Base-by-base conservation (phyloP, 1,284 basidiomycete species). In the Sanghuangporus baumii region DNA sequence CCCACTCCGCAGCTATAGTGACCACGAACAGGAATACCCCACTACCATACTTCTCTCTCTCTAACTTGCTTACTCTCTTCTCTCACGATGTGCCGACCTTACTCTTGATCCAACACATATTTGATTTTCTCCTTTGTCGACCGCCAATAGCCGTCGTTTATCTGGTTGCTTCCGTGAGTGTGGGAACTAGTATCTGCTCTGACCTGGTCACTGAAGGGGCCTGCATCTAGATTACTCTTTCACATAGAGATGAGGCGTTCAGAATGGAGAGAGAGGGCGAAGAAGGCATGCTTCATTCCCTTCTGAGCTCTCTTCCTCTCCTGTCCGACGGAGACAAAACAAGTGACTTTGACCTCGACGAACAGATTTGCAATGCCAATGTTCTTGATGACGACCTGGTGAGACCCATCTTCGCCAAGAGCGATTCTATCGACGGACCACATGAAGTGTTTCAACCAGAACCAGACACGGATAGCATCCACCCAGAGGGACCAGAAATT, bases 1-100 rank as follows among this genome's bases (percentile, higher is more conserved):
- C 6, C 9, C 4, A n/a, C 50, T 48, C 1, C 11, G 43, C 6
- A 52, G 60, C 23, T 38, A 34, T 56, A 63, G 55, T 67, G 34
- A 65, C 47, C 23, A 37, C 60, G 59, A 57, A 41, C 63, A 83
- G 82, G 55, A 76, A 76, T 23, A 81, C 88, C 0, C 86, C 88
- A 0, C 76, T 94, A 2, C 93, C 93, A 0, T 93, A 91, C 73
- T 94, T 91, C 71, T 93, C 94, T 0, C 81, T 98, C 7, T 92
- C 94, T 11, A 94, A 95, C 77, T 83, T 97, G 43, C 78, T 98
- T 43, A 96, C 94, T 0, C 80, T 97, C 36, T 92, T 97, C 74
- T 88, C 94, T 5, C 95, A 98, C 73, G 94, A 96, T 69, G 81
- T 93, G 62, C 91, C 93, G 8, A 91, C 89, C 0, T 80, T 96